These are phyloP conservation scores for Boletus holoroseus DNA, from an alignment of 1,284 basidiomycete genomes.

Conservation along the genomic window DNA sequence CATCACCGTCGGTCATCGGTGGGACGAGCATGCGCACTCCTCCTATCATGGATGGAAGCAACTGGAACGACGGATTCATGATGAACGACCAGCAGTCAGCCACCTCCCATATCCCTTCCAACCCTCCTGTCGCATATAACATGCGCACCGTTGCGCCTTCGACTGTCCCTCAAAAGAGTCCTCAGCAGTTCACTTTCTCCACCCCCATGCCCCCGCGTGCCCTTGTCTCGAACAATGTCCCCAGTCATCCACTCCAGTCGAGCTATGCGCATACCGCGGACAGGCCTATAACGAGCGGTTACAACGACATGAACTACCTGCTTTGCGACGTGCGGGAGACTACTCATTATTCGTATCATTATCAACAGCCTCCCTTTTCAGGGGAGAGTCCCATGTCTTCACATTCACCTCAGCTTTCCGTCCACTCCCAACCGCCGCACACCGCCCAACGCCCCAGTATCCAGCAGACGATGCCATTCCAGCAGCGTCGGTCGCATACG, in stretches of 20 bases:
- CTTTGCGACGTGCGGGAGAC: constrained; percentile 33
- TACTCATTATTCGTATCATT: constrained; percentile 36
- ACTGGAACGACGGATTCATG: constrained; percentile 57
- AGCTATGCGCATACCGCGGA: constrained; percentile 31
- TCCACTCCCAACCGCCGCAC: constrained; percentile 32
- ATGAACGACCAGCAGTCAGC: constrained; percentile 45
- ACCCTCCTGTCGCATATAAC: constrained; percentile 39
- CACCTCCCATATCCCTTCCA: constrained; percentile 35
- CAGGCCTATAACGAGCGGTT: constrained; percentile 32
- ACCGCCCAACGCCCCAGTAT: constrained; percentile 26
- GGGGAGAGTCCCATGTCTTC: constrained; percentile 32
- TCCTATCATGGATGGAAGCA: constrained; percentile 44
- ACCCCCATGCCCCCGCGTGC: constrained; percentile 29
- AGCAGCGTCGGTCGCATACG: constrained; percentile 34
- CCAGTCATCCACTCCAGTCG: constrained; percentile 30
- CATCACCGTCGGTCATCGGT: constrained; percentile 34
- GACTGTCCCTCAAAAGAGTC: constrained; percentile 33
- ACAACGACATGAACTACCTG: constrained; percentile 35
- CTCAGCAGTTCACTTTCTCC: constrained; percentile 35
- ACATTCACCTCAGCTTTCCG: constrained; percentile 33
- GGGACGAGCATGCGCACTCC: constrained; percentile 30
- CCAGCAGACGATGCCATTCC: constrained; percentile 30
- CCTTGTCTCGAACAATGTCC: constrained; percentile 30
- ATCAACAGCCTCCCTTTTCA: constrained; percentile 33
- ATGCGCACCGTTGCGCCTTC: constrained; percentile 32